Percentiles rank a stretch among this genome's conserved stretches.
Conservation (phyloP, 2,329 filamentous ascomycete genomes). For the Trichophyton equinum region DNA sequence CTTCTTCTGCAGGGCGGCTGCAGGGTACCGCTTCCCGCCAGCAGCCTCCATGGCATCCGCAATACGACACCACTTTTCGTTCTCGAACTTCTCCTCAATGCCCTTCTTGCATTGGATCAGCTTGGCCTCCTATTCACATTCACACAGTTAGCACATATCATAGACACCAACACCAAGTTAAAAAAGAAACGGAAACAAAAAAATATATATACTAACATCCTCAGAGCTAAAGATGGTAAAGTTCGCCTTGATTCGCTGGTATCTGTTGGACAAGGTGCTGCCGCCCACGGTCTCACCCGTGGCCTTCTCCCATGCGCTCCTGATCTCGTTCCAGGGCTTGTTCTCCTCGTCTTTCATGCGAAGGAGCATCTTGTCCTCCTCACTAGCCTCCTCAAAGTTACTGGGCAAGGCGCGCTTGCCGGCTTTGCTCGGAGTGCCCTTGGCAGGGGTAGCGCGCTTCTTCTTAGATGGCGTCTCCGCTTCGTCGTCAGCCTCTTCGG, state of each 20-base stretch:
- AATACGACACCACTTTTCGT: slow-evolving; percentile 30
- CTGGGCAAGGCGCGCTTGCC: slow-evolving; percentile 18
- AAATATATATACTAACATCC: slow-evolving; percentile 20
- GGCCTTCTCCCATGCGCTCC: slow-evolving; percentile 13
- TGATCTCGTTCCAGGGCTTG: slow-evolving; percentile 20
- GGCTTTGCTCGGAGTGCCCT: slow-evolving; percentile 3
- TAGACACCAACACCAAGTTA: background rate
- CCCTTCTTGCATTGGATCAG: slow-evolving; percentile 28
- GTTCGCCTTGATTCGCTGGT: slow-evolving; percentile 28
- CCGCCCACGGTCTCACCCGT: slow-evolving; percentile 24
- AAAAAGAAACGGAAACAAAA: background rate
- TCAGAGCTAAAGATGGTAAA: slow-evolving; percentile 26
- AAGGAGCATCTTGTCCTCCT: slow-evolving; percentile 19
- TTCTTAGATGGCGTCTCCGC: background rate
- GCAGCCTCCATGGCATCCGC: slow-evolving; percentile 21
- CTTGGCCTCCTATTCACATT: slow-evolving; percentile 16
- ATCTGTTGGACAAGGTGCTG: slow-evolving; percentile 29
- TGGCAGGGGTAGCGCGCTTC: slow-evolving; percentile 1
- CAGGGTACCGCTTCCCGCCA: slow-evolving; percentile 24
- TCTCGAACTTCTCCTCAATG: slow-evolving; percentile 29
- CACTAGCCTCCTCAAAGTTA: slow-evolving; percentile 14
- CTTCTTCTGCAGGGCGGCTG: slow-evolving; percentile 26
- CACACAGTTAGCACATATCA: background rate
- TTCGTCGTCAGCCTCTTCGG: background rate
- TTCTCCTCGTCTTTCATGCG: slow-evolving; percentile 20